Base-by-base conservation (phyloP, 2,329 filamentous ascomycete genomes). In the Macroventuria anomochaeta region DNA sequence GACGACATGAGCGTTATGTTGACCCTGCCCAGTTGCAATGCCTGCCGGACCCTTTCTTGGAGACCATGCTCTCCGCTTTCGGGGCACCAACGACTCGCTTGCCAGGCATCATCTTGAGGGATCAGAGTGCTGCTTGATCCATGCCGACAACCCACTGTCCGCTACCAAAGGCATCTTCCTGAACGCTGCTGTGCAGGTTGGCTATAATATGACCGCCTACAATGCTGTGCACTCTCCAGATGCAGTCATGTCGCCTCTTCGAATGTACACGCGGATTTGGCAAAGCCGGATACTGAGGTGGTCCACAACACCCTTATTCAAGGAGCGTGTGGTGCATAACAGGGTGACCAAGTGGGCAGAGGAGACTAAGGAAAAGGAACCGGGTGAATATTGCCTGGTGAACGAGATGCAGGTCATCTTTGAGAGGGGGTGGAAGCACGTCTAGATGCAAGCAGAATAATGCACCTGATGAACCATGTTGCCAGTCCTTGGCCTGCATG, bases 41-140 rank as follows among this genome's bases (percentile, higher is more conserved):
- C 62, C 64, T 4, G 58, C 59, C 3, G 46, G 57, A 7, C 61
- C 66, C 5, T 71, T 71, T 40, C 13, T 65, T 52, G 62, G 53
- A 58, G 20, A 60, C 29, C 38, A 68, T 2, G 65, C 73, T 0
- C 77, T 90, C 0, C 78, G 75, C n/a, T 90, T 90, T 71, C 84
- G 88, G 8, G 87, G 81, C 4, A 79, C 89, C 18, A 68, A 83
- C 0, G 87, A 90, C 65, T 81, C 80, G 3, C 81, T 93, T 1
- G 80, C 81, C 0, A 53, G 62, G 3, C 65, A 77, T 21, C 88
- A 90, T 65, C 78, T 92, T 21, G 90, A 93, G 72, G 89, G 81
- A n/a, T 89, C 85, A 12, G 89, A 93, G 73, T 92, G 89, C 76
- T 93, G 90, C 72, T 82, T 93, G 46, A 85, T 91, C 48, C 88